Percentiles rank a stretch among this genome's conserved stretches.
Conservation (phyloP, 2,329 filamentous ascomycete genomes). For the Fonsecaea nubica region DNA sequence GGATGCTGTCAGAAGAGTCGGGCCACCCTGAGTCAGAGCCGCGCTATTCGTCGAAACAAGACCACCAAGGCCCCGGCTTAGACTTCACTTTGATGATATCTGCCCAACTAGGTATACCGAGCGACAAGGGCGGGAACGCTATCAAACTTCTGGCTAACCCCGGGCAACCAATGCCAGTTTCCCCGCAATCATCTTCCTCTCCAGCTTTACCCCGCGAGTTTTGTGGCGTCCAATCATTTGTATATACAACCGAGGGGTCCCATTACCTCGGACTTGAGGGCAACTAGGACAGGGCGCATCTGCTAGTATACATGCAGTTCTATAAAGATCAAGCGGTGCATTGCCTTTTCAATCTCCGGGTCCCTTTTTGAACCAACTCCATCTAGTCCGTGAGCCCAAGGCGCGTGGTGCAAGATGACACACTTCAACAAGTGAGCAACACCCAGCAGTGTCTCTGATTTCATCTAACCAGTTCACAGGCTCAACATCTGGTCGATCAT, state of each 20-base stretch:
- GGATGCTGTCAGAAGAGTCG: not conserved
- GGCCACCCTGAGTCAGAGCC: not conserved
- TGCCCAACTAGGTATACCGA: not conserved
- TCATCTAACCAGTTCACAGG: slow-evolving; percentile 1
- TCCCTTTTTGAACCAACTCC: not conserved
- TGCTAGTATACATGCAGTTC: not conserved
- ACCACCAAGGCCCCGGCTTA: not conserved
- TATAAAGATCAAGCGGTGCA: not conserved
- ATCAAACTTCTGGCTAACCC: not conserved
- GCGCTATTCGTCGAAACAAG: not conserved
- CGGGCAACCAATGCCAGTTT: not conserved
- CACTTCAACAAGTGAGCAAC: slow-evolving; percentile 18
- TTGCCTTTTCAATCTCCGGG: not conserved
- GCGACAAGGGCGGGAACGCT: not conserved
- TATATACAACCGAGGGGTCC: not conserved
- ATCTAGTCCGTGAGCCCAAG: not conserved
- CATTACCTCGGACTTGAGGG: slow-evolving; percentile 5
- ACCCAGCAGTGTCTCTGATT: not conserved
- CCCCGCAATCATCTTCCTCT: slow-evolving; percentile 2
- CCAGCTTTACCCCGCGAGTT: slow-evolving; percentile 13
- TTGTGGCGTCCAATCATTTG: slow-evolving; percentile 7
- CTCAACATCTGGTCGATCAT: slow-evolving; percentile 19
- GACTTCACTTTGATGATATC: not conserved
- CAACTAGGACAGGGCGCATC: not conserved
- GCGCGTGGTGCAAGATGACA: slow-evolving; percentile 13